Percentiles rank a stretch among this genome's conserved stretches.
phyloP scores from a whole-genome alignment of 176 grass and related monocot species.

The Musa itinerans region DNA sequence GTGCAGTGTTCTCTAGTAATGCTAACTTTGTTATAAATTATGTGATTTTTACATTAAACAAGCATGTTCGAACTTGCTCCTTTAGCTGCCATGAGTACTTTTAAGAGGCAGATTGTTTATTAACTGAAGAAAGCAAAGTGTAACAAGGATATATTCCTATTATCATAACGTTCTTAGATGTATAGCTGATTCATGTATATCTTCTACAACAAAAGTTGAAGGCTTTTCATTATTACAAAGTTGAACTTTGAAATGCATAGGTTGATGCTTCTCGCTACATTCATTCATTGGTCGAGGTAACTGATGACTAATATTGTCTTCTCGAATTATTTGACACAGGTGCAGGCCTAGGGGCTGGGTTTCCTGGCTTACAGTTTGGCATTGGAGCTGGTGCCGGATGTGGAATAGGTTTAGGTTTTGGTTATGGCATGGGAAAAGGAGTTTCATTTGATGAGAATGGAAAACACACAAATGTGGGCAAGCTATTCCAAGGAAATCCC shows the following conservation, averaged over 20 bases:
- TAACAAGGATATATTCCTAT: background rate
- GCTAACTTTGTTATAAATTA: no score
- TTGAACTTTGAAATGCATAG: background rate
- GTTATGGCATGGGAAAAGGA: slow-evolving; percentile 76
- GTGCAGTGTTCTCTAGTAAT: no score
- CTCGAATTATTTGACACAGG: slow-evolving; percentile 31
- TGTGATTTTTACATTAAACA: no score
- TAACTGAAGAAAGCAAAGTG: background rate
- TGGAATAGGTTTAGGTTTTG: slow-evolving; percentile 69
- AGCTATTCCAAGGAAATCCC: slow-evolving; percentile 49
- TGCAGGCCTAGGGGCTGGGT: slow-evolving; percentile 57
- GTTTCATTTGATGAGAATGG: slow-evolving; percentile 41
- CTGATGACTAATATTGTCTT: background rate
- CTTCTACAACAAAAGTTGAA: background rate
- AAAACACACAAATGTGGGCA: slow-evolving; percentile 70
- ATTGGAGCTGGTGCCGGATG: slow-evolving; percentile 73
- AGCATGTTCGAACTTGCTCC: no score
- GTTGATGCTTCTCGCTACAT: background rate
- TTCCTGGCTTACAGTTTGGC: slow-evolving; percentile 73
- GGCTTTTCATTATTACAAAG: background rate
- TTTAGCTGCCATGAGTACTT: no score
- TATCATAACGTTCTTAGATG: background rate
- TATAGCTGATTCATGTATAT: background rate
- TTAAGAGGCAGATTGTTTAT: background rate
- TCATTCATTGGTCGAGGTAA: background rate